These are phyloP conservation scores for Cercospora citrullina DNA, from an alignment of 2,329 filamentous ascomycete genomes.

Conservation along the genomic window DNA sequence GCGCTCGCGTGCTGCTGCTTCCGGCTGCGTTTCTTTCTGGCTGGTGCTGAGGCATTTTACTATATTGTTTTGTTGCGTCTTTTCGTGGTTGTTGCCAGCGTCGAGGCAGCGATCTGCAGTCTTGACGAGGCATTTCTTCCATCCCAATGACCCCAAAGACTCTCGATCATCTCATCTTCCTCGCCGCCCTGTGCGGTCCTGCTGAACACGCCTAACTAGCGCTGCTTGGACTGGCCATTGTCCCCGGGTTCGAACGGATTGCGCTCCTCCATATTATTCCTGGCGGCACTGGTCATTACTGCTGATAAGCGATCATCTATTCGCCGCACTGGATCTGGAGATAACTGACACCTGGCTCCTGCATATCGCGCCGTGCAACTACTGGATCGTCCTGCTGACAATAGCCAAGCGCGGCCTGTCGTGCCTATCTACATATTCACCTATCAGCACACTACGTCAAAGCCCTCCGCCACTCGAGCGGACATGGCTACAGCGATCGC, in stretches of 20 bases:
- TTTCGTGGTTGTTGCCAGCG: background rate
- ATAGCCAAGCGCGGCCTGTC: constrained; percentile 17
- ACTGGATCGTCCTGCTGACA: constrained; percentile 11
- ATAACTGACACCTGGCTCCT: constrained; percentile 22
- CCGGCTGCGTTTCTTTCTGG: background rate
- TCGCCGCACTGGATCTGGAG: constrained; percentile 8
- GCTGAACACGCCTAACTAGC: constrained; percentile 26
- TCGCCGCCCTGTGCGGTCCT: constrained; percentile 35
- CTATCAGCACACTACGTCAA: constrained; percentile 25
- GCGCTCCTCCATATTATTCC: constrained; percentile 15
- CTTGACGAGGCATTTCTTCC: background rate
- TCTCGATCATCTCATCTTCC: constrained; percentile 38
- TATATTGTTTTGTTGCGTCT: background rate
- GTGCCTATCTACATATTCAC: constrained; percentile 25
- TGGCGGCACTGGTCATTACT: background rate
- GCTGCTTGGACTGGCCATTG: background rate
- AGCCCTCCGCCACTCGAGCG: constrained; percentile 17
- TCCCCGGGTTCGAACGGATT: background rate
- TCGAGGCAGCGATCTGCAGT: background rate
- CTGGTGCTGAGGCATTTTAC: constrained; percentile 14
- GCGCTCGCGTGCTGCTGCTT: background rate
- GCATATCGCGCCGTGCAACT: constrained; percentile 21
- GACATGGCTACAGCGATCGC: constrained; percentile 51
- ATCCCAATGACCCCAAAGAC: constrained; percentile 40
- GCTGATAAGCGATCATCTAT: constrained; percentile 26